Conservation (phyloP, 805 yeast genomes). For the Candida ipomoeae region DNA sequence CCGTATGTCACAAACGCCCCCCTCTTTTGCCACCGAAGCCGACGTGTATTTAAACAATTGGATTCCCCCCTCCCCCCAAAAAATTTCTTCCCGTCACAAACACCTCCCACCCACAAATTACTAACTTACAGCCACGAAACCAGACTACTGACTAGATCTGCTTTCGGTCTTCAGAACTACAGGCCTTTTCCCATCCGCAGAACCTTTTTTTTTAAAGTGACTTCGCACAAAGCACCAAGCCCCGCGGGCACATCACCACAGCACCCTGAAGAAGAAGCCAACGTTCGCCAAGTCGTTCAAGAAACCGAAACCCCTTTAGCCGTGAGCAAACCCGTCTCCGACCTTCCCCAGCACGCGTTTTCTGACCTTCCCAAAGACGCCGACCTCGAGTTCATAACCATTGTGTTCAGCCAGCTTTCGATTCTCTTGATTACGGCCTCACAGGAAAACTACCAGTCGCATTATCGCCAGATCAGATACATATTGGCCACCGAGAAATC, state of each 20-base stretch:
- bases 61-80: background rate
- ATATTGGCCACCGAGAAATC: slow-evolving; percentile 28
- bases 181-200: slow-evolving; percentile 2
- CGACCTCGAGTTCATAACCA: slow-evolving; percentile 23
- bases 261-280: slow-evolving; percentile 7
- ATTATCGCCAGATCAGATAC: slow-evolving; percentile 43
- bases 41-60: background rate
- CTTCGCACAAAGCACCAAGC: slow-evolving; percentile 30
- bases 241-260: slow-evolving; percentile 35
- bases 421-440: slow-evolving; percentile 45
- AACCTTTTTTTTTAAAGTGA: slow-evolving; percentile 24
- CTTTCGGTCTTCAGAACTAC: slow-evolving; percentile 9
- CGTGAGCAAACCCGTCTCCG: background rate
- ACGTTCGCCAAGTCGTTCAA: slow-evolving; percentile 7
- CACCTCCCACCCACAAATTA: background rate
- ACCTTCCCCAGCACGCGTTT: background rate
- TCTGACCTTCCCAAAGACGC: background rate
- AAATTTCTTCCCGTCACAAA: background rate
- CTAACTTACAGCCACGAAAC: slow-evolving; percentile 7
- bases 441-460: slow-evolving; percentile 35
- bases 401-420: slow-evolving; percentile 50
- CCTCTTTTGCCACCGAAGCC: too few species aligned
- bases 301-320: slow-evolving; percentile 11
- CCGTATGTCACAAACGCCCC: background rate
- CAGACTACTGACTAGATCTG: slow-evolving; percentile 43